phyloP scores from a whole-genome alignment of 2,329 filamentous ascomycete genomes.

The Aureobasidium sp. region DNA sequence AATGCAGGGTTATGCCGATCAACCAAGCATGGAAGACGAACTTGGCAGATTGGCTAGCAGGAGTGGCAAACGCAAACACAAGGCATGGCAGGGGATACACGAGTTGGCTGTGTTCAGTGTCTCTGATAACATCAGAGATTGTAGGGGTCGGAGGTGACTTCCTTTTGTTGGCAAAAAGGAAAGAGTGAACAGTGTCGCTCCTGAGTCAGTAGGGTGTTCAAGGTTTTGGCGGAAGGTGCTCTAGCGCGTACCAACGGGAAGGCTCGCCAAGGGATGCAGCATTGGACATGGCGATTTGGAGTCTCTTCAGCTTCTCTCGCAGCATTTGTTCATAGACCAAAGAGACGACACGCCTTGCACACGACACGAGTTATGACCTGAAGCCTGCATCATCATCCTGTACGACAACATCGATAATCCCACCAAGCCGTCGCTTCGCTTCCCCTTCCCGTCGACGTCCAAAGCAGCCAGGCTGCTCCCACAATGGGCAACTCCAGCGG shows the following conservation, averaged over 20 bases:
- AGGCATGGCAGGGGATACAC: background rate
- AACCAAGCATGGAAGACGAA: background rate
- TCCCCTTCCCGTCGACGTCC: background rate
- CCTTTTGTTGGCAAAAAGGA: background rate
- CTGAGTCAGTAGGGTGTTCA: background rate
- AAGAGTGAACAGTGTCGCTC: background rate
- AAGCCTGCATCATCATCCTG: background rate
- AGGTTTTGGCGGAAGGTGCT: background rate
- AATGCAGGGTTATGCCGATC: background rate
- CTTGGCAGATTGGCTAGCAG: background rate
- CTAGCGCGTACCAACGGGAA: background rate
- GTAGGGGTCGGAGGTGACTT: background rate
- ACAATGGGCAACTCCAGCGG: constrained; percentile 90
- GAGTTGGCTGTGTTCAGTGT: background rate
- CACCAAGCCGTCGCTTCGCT: background rate
- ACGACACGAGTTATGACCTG: constrained; percentile 8
- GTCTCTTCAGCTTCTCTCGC: background rate
- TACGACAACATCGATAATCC: background rate
- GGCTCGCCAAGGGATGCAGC: background rate
- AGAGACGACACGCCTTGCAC: background rate
- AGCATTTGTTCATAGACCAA: background rate
- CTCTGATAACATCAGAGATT: background rate
- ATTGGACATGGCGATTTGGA: background rate
- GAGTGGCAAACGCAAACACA: background rate
- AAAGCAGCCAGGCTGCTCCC: background rate